Evolutionary conservation across 306 rosid species (phyloP).

Genomic region (Geum urbanum): DNA sequence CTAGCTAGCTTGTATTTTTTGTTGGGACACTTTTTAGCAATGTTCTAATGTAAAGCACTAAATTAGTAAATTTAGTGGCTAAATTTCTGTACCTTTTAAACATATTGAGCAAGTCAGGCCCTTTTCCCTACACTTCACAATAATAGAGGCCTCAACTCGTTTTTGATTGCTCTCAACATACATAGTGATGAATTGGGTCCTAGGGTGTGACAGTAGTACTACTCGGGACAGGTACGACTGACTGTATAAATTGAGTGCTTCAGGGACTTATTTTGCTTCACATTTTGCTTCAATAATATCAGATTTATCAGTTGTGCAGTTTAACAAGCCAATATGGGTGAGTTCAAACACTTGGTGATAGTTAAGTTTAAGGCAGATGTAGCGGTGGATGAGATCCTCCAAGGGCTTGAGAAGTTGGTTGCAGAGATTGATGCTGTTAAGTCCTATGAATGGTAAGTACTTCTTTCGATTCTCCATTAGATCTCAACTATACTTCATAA

Average conservation of each 20-base stretch:
- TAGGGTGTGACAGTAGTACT: conserved; percentile 27
- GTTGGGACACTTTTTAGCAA: no score
- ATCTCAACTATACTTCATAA: not conserved
- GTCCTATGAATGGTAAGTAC: conserved; percentile 56
- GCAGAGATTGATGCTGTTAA: conserved; percentile 65
- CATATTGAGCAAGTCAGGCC: not conserved
- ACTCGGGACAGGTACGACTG: conserved; percentile 32
- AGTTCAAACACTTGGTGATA: conserved; percentile 79
- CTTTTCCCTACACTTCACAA: no score
- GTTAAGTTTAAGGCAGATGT: conserved; percentile 82
- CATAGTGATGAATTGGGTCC: conserved; percentile 32
- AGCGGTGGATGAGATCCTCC: conserved; percentile 57
- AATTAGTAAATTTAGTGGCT: no score
- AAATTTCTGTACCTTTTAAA: not conserved
- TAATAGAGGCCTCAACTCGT: conserved; percentile 16
- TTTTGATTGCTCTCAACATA: conserved; percentile 28
- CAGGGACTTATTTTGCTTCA: conserved; percentile 27
- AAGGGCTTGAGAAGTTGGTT: conserved; percentile 71
- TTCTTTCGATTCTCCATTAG: not conserved
- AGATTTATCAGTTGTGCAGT: not conserved
- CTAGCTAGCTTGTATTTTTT: no score
- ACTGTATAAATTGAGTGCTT: conserved; percentile 41
- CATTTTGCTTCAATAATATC: conserved; percentile 16
- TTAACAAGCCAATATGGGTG: conserved; percentile 45
- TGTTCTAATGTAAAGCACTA: no score